phyloP scores from a whole-genome alignment of 805 yeast genomes.

The Candida chilensis region DNA sequence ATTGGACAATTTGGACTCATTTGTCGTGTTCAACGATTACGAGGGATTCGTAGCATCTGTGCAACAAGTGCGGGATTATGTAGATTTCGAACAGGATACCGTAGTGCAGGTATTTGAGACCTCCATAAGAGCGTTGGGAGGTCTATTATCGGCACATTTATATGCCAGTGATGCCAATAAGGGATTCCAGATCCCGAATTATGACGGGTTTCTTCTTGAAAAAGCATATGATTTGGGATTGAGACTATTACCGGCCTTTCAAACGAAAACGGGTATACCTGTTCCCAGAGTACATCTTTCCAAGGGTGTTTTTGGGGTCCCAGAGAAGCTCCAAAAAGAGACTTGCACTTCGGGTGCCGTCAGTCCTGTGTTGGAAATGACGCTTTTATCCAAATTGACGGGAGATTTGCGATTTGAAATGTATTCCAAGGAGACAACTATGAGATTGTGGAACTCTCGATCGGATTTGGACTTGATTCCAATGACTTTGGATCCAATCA shows the following conservation, averaged over 20 bases:
- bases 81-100: slow-evolving; percentile 51
- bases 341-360: slow-evolving; percentile 89
- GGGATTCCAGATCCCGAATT: slow-evolving; percentile 31
- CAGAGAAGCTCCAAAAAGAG: slow-evolving; percentile 38
- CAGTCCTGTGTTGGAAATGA: slow-evolving; percentile 73
- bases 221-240: slow-evolving; percentile 73
- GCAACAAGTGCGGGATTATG: slow-evolving; percentile 23
- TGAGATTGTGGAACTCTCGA: slow-evolving; percentile 62
- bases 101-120: slow-evolving; percentile 85
- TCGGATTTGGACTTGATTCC: slow-evolving; percentile 61
- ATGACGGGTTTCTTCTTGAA: slow-evolving; percentile 64
- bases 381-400: slow-evolving; percentile 65
- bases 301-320: slow-evolving; percentile 38
- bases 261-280: slow-evolving; percentile 59
- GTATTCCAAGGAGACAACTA: slow-evolving; percentile 52
- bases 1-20: slow-evolving; percentile 72
- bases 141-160: slow-evolving; percentile 70
- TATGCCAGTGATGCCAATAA: slow-evolving; percentile 44
- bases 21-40: slow-evolving; percentile 62
- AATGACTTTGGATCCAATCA: slow-evolving; percentile 60
- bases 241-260: slow-evolving; percentile 61
- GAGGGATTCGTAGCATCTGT: slow-evolving; percentile 41
- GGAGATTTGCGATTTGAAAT: slow-evolving; percentile 65
- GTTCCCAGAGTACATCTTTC: slow-evolving; percentile 69
- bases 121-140: slow-evolving; percentile 76